These are phyloP conservation scores for Oldenlandia corymbosa DNA, from an alignment of 257 asterid genomes.

Conservation along the genomic window DNA sequence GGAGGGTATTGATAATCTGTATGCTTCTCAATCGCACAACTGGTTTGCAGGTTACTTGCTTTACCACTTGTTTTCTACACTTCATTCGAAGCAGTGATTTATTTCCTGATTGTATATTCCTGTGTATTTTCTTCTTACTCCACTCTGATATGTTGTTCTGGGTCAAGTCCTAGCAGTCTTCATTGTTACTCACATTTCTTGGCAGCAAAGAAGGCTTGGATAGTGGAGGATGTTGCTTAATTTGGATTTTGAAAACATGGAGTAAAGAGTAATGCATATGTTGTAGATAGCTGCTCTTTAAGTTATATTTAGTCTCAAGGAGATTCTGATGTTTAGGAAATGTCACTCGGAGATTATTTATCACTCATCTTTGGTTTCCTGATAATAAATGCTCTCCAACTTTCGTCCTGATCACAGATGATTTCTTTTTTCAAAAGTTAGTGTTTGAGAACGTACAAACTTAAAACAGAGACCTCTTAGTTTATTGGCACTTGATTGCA, in stretches of 20 bases:
- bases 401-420: too few relatives aligned
- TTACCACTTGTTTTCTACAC: not conserved
- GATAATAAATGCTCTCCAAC: not conserved
- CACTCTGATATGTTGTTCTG: not conserved
- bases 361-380: not conserved
- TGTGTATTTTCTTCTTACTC: too few relatives aligned
- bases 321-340: not conserved
- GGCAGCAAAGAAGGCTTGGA: not conserved
- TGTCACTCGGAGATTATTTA: not conserved
- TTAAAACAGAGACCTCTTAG: not conserved
- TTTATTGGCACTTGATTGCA: not conserved
- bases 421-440: too few relatives aligned
- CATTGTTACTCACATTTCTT: not conserved
- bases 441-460: too few relatives aligned
- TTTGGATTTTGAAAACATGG: not conserved
- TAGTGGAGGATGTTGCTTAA: not conserved
- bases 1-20: slow-evolving; percentile 91
- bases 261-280: not conserved
- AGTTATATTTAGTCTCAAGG: not conserved
- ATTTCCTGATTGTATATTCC: not conserved
- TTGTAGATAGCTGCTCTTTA: too few relatives aligned
- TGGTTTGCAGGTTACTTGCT: slow-evolving; percentile 58
- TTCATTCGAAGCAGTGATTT: not conserved
- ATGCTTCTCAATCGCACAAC: slow-evolving; percentile 77
- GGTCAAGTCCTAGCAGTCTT: not conserved